These are phyloP conservation scores for Xerocomus minutiporus DNA, from an alignment of 1,284 basidiomycete genomes.

Conservation along the genomic window DNA sequence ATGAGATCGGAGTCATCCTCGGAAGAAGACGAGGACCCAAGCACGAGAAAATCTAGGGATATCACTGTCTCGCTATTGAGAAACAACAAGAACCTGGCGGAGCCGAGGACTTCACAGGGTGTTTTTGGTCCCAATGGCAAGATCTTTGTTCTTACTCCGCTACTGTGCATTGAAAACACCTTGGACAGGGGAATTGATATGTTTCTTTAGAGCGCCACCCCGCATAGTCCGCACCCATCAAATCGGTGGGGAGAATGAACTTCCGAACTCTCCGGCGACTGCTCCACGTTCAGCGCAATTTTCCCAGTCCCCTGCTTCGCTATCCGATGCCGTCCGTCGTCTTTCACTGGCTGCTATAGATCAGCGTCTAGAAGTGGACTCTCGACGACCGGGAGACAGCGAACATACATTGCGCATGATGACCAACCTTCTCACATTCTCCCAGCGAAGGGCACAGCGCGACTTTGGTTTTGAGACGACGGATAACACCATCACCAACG, in stretches of 20 bases:
- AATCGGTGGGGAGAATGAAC: slow-evolving; percentile 37
- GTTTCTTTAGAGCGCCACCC: slow-evolving; percentile 76
- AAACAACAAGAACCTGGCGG: slow-evolving; percentile 70
- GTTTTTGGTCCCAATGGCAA: slow-evolving; percentile 83
- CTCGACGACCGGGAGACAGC: slow-evolving; percentile 42
- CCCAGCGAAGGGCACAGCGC: slow-evolving; percentile 43
- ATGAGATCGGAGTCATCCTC: slow-evolving; percentile 56
- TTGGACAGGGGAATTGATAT: slow-evolving; percentile 70
- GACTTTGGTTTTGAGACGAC: slow-evolving; percentile 32
- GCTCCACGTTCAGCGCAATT: slow-evolving; percentile 38
- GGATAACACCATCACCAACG: slow-evolving; percentile 13
- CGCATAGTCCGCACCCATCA: slow-evolving; percentile 58
- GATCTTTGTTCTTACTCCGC: slow-evolving; percentile 3
- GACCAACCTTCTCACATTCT: slow-evolving; percentile 66
- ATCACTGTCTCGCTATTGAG: slow-evolving; percentile 51
- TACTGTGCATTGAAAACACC: not conserved
- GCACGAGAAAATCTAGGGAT: slow-evolving; percentile 42
- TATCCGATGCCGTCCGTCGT: slow-evolving; percentile 64
- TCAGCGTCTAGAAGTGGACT: slow-evolving; percentile 35
- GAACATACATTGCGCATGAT: slow-evolving; percentile 63
- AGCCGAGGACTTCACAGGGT: slow-evolving; percentile 77
- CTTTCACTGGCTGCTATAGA: slow-evolving; percentile 59
- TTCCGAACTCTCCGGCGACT: slow-evolving; percentile 44
- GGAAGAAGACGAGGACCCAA: slow-evolving; percentile 39
- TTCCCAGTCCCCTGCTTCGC: slow-evolving; percentile 59